Evolutionary conservation across 2,329 filamentous ascomycete genomes (phyloP), one percentile per base, ranked within the genome.

Genomic region (Cercospora beticola): DNA sequence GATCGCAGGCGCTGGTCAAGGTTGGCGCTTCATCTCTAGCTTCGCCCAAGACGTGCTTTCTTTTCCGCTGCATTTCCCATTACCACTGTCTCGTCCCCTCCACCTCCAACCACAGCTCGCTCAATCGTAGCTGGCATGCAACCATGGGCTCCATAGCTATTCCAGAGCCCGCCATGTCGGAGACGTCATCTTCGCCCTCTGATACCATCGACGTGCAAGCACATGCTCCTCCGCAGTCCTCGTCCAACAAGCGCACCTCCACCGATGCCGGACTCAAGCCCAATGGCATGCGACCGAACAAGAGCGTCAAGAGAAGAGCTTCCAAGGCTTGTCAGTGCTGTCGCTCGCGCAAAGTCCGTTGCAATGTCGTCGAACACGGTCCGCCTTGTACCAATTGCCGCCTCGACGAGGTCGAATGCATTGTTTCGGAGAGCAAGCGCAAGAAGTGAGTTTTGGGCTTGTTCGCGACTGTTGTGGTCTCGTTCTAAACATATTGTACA

Each of bases 321-420:
- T 93, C 93, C 9, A 92, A 94, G 74, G 94, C 94, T 18, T 97
- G 94, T 79, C 92, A 93, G 71, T 93, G 91, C 75, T 97, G 94
- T 81, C 88, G 94, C 75, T 89, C 91, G 67, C 89, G 94, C 77
- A 97, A 97, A 80, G 94, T 97, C 52, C 88, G 94, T 67, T 97
- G 94, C 83, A 94, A 97, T 82, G 93, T 97, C 66, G 93, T 95
- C 68, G 93, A 97, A 80, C 87, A 88, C 79, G 90, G 91, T 60
- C 90, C 90, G 54, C 93, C 93, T 1, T 97, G 93, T 80, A 93
- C 92, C 66, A 97, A 97, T 80, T 96, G 93, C 82, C 86, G 92
- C 71, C 87, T 91, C 82, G 91, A 93, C 79, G 89, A 91, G 78
- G 90, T 93, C 68, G 89, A 92, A 78, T 93, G 91, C 81, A 84